Evolutionary conservation across 305 asterid genomes (phyloP).

Genomic region (Lippia alba): DNA sequence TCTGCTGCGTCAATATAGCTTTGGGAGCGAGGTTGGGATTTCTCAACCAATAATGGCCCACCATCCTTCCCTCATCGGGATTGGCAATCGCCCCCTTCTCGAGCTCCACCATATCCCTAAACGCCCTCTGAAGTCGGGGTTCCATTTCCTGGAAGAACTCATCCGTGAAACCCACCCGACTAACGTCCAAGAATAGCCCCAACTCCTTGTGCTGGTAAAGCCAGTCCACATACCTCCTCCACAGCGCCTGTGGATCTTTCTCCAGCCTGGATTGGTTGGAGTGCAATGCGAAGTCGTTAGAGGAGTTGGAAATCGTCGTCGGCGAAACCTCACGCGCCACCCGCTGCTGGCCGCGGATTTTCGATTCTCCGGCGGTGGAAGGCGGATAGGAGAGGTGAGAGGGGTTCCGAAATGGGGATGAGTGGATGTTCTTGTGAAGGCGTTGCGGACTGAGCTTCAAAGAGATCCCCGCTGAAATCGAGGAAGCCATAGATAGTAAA

Average conservation of each 20-base stretch:
- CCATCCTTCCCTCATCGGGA: slow-evolving; percentile 98
- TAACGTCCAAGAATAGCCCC: slow-evolving; percentile 85
- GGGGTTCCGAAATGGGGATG: slow-evolving; percentile 26
- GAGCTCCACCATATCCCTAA: slow-evolving; percentile 78
- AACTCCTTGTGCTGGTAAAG: slow-evolving; percentile 95
- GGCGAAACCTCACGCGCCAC: slow-evolving; percentile 85
- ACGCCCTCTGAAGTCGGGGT: slow-evolving; percentile 76
- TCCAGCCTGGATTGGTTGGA: slow-evolving; percentile 44
- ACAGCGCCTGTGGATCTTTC: slow-evolving; percentile 68
- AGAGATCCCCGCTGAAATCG: slow-evolving; percentile 51
- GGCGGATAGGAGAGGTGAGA: slow-evolving; percentile 6
- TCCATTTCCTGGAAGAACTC: slow-evolving; percentile 80
- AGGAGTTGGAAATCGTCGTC: slow-evolving; percentile 39
- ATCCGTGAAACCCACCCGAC: slow-evolving; percentile 91
- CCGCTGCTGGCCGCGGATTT: slow-evolving; percentile 49
- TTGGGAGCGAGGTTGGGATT: slow-evolving; percentile 84
- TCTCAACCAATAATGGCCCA: slow-evolving; percentile 97
- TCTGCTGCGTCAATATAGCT: slow-evolving; percentile 61
- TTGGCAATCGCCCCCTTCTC: slow-evolving; percentile 98
- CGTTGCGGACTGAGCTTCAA: slow-evolving; percentile 41
- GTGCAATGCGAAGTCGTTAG: slow-evolving; percentile 39
- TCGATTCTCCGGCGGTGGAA: slow-evolving; percentile 30
- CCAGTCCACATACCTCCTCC: slow-evolving; percentile 96
- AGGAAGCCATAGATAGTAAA: slow-evolving; percentile 48
- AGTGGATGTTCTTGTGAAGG: slow-evolving; percentile 24